Evolutionary conservation across 2,329 filamentous ascomycete species (phyloP), one percentile per base, ranked within the genome.

Genomic region (Colletotrichum horii): DNA sequence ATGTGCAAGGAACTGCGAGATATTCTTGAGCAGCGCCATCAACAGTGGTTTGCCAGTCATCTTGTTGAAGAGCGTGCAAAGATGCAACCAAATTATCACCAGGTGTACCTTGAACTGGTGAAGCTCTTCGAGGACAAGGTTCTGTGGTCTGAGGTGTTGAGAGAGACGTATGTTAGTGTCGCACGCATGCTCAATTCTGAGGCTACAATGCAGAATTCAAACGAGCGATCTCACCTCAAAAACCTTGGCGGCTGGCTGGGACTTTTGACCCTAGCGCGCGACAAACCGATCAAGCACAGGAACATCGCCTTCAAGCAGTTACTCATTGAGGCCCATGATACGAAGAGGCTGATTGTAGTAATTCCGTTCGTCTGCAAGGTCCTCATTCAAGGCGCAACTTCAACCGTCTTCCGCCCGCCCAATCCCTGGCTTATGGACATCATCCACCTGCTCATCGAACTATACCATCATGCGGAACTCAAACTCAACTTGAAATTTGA

Each of bases 381-480:
- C 7, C 88, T 99, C 26, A 91, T 94, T 26, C 96, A 98, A 82
- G 96, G 96, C 24, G 93, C 92, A 48, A 91, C 92, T 66, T 98
- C 97, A 0, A 94, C 93, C 15, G 93, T 98, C 12, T 99, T 99
- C 86, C 94, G 93, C 73, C 96, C 96, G 14, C 97, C 97, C 2
- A 99, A 99, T 80, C 97, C 97, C 2, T 99, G 97, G 97, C 85
- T 98, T 60, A 98, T 98, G 94, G 97, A 99, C 80, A 97, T 99
- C 70, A 92, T 99, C 71, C 92, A 95, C 78, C 88, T 98, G 9
- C 89, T 99, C 43, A 95, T 98, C 80, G 97, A 99, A 82, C 89
- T 99, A 6, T 99, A 99, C 81, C 94, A 98, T 81, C 94, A 94
- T 80, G 95, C 95, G 16, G 96, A 98, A 80, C 88, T 99, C 71